Conservation (phyloP, 2,329 filamentous ascomycete genomes). For the Dichotomopilus funicola region DNA sequence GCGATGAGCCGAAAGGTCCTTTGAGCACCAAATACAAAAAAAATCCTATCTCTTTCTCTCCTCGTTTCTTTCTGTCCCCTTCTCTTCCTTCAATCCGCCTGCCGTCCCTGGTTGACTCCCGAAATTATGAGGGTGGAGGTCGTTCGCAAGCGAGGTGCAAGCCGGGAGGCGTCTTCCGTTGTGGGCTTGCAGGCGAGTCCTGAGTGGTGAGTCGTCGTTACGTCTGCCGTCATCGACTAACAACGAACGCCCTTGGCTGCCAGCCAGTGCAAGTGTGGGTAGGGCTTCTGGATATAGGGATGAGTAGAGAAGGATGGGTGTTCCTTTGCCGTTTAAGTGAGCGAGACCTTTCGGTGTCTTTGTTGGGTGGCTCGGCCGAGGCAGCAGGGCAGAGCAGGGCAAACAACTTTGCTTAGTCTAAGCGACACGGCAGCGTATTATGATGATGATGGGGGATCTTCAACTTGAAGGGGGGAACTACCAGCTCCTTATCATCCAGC, state of each 20-base stretch:
- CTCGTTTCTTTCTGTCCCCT: background rate
- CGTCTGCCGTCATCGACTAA: too few relatives aligned
- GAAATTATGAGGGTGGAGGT: constrained; percentile 9
- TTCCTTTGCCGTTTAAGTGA: background rate
- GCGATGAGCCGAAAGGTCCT: too few relatives aligned
- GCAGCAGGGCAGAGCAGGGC: too few relatives aligned
- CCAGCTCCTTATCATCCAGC: constrained; percentile 9
- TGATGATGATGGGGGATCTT: background rate
- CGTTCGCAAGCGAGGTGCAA: constrained; percentile 3
- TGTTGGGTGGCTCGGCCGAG: too few relatives aligned
- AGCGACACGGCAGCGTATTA: background rate
- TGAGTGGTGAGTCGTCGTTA: too few relatives aligned
- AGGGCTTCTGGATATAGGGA: too few relatives aligned
- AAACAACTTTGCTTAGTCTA: too few relatives aligned
- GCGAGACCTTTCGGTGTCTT: background rate
- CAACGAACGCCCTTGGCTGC: too few relatives aligned
- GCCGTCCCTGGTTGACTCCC: constrained; percentile 4
- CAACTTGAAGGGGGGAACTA: background rate
- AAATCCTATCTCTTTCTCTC: background rate
- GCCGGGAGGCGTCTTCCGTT: constrained; percentile 9
- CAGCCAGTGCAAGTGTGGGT: too few relatives aligned
- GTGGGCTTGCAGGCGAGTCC: too few relatives aligned
- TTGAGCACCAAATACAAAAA: background rate
- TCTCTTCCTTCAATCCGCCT: background rate
- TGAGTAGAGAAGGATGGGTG: background rate